Evolutionary conservation across 2,329 filamentous ascomycete genomes (phyloP), one percentile per base, ranked within the genome.

Genomic region (Venturia asperata): DNA sequence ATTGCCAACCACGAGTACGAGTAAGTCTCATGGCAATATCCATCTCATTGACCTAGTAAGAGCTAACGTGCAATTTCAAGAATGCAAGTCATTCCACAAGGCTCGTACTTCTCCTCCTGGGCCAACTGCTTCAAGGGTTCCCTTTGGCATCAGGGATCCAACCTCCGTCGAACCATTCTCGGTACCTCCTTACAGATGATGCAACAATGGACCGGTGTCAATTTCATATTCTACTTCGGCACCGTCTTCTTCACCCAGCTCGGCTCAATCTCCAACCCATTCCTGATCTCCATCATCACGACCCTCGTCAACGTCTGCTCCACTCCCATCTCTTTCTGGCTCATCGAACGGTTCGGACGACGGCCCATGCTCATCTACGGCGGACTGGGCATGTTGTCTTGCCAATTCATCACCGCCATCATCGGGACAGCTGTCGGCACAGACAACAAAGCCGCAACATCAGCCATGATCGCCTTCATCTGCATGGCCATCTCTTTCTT

Each of bases 401-500:
- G 89, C 81, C 88, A 95, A 78, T 94, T 94, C 82, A 81, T 96
- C 73, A 89, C 94, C 66, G 92, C 85, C 72, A 91, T 94, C 69
- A 77, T 84, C 63, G 83, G 81, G 67, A 74, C 71, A 27, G 71
- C 78, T 0, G 69, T 69, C 39, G 70, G 65, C 6, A 17, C 30
- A 17, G 66, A 67, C 49, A 34, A 58, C 17, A 41, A 63, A 21
- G 42, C 60, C 19, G 60, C 60, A 21, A 61, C 62, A 63, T 55
- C 62, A 21, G 85, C 88, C 62, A 87, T 92, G 82, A 91, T 96
- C 69, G 85, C 90, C 67, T 94, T 95, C 80, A 94, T 94, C 74
- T 89, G 87, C 79, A 87, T 96, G 80, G 94, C 92, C 83, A 92
- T 96, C 82, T 92, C 91, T 83, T 93, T 88, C 83, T 96, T 96